Base-by-base conservation (phyloP, 2,329 filamentous ascomycete species). In the Colletotrichum sp. region DNA sequence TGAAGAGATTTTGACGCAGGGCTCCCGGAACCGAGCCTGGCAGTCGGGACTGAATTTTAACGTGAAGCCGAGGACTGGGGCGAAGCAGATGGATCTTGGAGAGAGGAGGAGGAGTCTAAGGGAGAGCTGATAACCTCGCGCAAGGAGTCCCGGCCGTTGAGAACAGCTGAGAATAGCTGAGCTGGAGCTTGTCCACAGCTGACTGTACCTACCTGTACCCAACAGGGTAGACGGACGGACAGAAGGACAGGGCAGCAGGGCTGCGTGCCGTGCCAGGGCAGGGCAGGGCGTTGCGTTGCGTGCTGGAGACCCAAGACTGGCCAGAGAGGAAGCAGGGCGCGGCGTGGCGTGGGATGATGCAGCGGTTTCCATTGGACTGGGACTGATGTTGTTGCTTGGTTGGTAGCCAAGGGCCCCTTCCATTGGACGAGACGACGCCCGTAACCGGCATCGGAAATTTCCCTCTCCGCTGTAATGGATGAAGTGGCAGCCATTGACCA, bases 371-470 rank as follows among this genome's bases (percentile, higher is more conserved):
- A 70, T 62, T 70, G 71, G 67, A 55, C 55, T 73, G 67, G 67
- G 61, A 61, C 15, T 57, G 43, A 36, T 66, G 43, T 58, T 66
- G 43, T 58, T 73, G 36, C 38, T 43, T 24, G 51, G 58, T 47
- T 33, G 68, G 38, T 57, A 58, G 34, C 34, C 55, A 61, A 61
- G 62, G 18, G 29, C 33, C 18, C 33, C 13, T 31, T 29, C 71
- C 33, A 73, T 69, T 72, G 70, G 66, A 51, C 16, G 21, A 65
- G 51, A 38, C 33, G 27, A 27, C 43, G 57, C 36, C 55, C 62
- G 68, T 55, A 65, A 63, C 55, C 72, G 57, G 68, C 62, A 62
- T 71, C 72, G 72, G 72, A 71, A 63, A 70, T 73, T 73, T 70
- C 31, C 58, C 66, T 65, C 59, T 59, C 34, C 70, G 62, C 54